Base-by-base conservation (phyloP, 768 basidiomycete genomes). In the Symmetrospora coprosmae region DNA sequence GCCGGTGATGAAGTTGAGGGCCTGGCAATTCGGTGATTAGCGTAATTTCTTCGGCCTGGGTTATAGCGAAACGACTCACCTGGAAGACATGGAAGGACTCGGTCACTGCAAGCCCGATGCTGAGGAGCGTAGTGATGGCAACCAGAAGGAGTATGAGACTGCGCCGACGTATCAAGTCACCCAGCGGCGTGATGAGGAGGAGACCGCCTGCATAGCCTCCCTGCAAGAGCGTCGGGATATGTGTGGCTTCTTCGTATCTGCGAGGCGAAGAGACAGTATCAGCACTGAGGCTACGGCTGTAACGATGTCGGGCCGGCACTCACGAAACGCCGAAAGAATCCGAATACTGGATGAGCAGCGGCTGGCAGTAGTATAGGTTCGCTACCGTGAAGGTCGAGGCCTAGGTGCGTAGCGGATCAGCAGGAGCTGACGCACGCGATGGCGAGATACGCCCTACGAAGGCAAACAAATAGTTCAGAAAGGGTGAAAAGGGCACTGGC, bases 1-100 rank as follows among this genome's bases (percentile, higher is more conserved):
- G 68, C 88, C 86, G 65, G 88, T 81, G 84, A 89, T 85, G 74
- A 89, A 84, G 76, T 89, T 89, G 37, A 87, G 74, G 46, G 84
- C 80, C 63, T n/a, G n/a, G n/a, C n/a, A n/a, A n/a, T n/a, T n/a
- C 85, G 84, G 76, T 85, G 85, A 66, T 70, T 75, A 38, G 78
- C 75, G 27, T 16, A 13, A 23, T 27, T 2, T 27, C 7, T 21
- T 9, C 1, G 7, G 4, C 9, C 19, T 16, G 38, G 1, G 38
- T 25, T 23, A 23, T 2, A 8, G 31, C 5, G 17, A 13, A 39
- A 30, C 1, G 6, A n/a, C 62, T 64, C 59, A 66, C n/a, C n/a
- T 86, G 80, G 66, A 88, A 85, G 25, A 77, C 79, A 6, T 71
- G 73, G 3, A 86, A 74, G 49, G 72, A 78, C 1, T 71, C 72